Percentiles rank a stretch among this genome's conserved stretches.
These are phyloP conservation scores for Pythium scleroteichum DNA, from an alignment of 352 stramenopile species.

Conservation along the genomic window DNA sequence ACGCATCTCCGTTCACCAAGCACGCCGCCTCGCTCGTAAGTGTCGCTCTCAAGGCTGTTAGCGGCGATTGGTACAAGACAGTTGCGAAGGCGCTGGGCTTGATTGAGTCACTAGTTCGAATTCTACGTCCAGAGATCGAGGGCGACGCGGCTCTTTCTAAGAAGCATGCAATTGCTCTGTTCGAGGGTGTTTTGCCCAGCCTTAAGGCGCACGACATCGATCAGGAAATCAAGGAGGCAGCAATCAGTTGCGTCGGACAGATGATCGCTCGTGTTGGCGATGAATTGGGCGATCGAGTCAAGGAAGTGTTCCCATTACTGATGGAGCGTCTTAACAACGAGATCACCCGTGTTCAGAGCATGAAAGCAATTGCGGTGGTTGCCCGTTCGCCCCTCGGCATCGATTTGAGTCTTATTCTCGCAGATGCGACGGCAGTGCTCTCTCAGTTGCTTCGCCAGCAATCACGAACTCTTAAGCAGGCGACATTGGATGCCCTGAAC, in stretches of 20 bases:
- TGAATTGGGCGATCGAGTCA: conserved; percentile 74
- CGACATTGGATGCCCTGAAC: conserved; percentile 90
- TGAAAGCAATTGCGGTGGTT: conserved; percentile 94
- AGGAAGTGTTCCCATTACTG: conserved; percentile 89
- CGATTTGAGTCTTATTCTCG: conserved; percentile 91
- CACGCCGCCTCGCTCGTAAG: conserved; percentile 83
- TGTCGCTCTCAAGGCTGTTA: conserved; percentile 87
- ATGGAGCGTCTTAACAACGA: conserved; percentile 98
- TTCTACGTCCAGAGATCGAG: conserved; percentile 56
- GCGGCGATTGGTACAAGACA: conserved; percentile 99
- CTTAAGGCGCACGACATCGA: conserved; percentile 97
- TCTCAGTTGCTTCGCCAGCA: conserved; percentile 94
- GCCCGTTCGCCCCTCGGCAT: conserved; percentile 84
- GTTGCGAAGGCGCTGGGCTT: conserved; percentile 94
- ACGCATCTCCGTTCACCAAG: conserved; percentile 71
- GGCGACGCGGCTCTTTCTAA: conserved; percentile 38
- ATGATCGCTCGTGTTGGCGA: conserved; percentile 85
- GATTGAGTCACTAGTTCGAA: conserved; percentile 89
- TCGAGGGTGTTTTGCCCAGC: conserved; percentile 92
- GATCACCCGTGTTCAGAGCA: conserved; percentile 96
- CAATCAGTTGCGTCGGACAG: conserved; percentile 90
- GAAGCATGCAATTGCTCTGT: conserved; percentile 82
- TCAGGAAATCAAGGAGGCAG: conserved; percentile 99
- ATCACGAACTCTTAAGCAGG: conserved; percentile 94
- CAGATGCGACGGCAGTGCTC: conserved; percentile 87